Evolutionary conservation across 352 stramenopile genomes (phyloP).

Genomic region (Phytopythium kandeliae): DNA sequence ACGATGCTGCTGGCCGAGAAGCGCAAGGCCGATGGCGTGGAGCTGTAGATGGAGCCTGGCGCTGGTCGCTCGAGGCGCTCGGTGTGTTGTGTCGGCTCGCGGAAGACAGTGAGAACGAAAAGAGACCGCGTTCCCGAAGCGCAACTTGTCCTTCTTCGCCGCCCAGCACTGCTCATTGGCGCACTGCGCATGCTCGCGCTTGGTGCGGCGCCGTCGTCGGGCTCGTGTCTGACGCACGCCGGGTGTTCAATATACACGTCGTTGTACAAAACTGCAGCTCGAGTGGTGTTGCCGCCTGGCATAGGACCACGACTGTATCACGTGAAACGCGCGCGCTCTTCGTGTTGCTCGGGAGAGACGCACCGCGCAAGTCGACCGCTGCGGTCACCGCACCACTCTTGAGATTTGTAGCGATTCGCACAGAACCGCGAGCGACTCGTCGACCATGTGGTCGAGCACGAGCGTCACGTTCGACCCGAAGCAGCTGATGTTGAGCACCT

Average conservation of each 20-base stretch:
- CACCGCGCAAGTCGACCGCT: background rate
- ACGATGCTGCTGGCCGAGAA: slow-evolving; percentile 76
- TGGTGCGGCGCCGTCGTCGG: no score
- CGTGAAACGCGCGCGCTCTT: background rate
- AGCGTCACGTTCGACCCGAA: slow-evolving; percentile 82
- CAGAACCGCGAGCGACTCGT: slow-evolving; percentile 61
- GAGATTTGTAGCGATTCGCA: slow-evolving; percentile 66
- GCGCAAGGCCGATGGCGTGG: slow-evolving; percentile 71
- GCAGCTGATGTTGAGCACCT: slow-evolving; percentile 85
- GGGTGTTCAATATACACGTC: slow-evolving; percentile 3
- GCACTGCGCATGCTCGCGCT: background rate
- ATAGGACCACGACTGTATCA: background rate
- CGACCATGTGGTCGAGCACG: slow-evolving; percentile 73
- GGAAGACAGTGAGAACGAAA: background rate
- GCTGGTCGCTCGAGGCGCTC: background rate
- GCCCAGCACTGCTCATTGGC: background rate
- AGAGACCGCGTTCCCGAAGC: slow-evolving; percentile 2
- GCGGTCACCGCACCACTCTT: slow-evolving; percentile 46
- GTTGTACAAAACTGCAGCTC: slow-evolving; percentile 3
- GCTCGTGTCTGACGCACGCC: no score
- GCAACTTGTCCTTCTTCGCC: no score
- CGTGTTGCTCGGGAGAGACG: background rate
- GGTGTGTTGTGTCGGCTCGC: background rate
- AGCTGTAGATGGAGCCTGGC: slow-evolving; percentile 25
- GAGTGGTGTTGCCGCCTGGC: background rate